A percentile compares a stretch with the other conserved stretches of the same genome.
These are phyloP conservation scores for Hygrophoropsis aurantiaca DNA, from an alignment of 768 basidiomycete species.

Conservation along the genomic window DNA sequence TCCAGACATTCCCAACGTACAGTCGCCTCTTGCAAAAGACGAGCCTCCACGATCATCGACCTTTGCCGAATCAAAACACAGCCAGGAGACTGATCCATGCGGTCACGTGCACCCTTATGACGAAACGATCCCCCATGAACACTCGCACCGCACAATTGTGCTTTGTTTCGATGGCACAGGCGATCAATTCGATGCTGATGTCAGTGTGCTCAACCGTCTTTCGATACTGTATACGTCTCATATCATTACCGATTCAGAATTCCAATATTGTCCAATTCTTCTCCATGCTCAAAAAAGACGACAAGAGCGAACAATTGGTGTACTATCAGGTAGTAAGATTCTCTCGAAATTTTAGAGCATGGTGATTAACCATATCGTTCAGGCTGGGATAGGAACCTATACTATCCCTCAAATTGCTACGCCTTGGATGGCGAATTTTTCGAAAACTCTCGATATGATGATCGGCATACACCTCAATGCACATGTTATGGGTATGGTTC, in stretches of 20 bases:
- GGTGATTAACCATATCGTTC: neutral
- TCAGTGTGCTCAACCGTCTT: constrained; percentile 32
- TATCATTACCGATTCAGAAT: constrained; percentile 42
- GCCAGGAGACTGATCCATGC: no score
- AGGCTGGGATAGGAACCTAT: constrained; percentile 78
- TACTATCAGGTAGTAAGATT: constrained; percentile 62
- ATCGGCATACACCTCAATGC: constrained; percentile 60
- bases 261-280: constrained; percentile 73
- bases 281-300: constrained; percentile 69
- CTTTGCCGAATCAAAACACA: no score
- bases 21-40: neutral
- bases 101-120: constrained; percentile 14
- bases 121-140: constrained; percentile 43
- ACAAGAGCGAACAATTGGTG: constrained; percentile 58
- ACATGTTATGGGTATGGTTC: constrained; percentile 72
- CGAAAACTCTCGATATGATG: constrained; percentile 59
- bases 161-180: constrained; percentile 68
- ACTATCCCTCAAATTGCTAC: constrained; percentile 62
- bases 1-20: neutral
- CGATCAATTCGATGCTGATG: constrained; percentile 68
- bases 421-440: constrained; percentile 51
- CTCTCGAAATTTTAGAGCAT: neutral
- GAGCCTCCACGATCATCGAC: neutral
- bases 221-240: neutral
- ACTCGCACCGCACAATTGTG: constrained; percentile 54